These are phyloP conservation scores for Meyerozyma sp. DNA, from an alignment of 1,139 yeast species.

Conservation along the genomic window DNA sequence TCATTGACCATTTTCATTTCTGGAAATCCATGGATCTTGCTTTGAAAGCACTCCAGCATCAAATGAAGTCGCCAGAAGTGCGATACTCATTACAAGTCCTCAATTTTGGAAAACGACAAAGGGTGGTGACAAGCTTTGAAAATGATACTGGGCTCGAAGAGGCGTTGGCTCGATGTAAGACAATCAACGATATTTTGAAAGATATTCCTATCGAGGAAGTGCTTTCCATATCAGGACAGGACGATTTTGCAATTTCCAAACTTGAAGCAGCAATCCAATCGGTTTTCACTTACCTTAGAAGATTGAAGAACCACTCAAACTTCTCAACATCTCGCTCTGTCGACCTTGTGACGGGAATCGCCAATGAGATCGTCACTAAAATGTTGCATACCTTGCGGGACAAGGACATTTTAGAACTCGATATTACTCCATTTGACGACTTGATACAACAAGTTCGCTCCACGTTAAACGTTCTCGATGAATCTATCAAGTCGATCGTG, in stretches of 20 bases:
- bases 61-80: conserved; percentile 52
- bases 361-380: conserved; percentile 27
- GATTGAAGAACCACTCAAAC: conserved; percentile 46
- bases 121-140: conserved; percentile 66
- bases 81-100: conserved; percentile 57
- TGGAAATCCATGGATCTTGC: conserved; percentile 76
- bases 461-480: conserved; percentile 27
- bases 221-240: conserved; percentile 24
- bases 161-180: conserved; percentile 45
- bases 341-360: conserved; percentile 56
- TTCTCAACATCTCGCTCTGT: conserved; percentile 68
- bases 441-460: conserved; percentile 16
- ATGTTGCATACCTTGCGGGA: conserved; percentile 15
- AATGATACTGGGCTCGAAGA: conserved; percentile 69
- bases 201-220: conserved; percentile 70
- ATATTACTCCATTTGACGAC: conserved; percentile 24
- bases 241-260: conserved; percentile 28
- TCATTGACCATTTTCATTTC: conserved; percentile 65
- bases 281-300: conserved; percentile 61
- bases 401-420: conserved; percentile 25
- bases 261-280: conserved; percentile 41
- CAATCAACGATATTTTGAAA: conserved; percentile 57
- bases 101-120: conserved; percentile 70
- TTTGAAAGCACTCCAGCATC: conserved; percentile 51
- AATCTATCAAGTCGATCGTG: conserved; percentile 12